Percentiles rank a stretch among this genome's conserved stretches.
Conservation (phyloP, 2,329 filamentous ascomycete genomes). For the Ceratocystis alfenasii region DNA sequence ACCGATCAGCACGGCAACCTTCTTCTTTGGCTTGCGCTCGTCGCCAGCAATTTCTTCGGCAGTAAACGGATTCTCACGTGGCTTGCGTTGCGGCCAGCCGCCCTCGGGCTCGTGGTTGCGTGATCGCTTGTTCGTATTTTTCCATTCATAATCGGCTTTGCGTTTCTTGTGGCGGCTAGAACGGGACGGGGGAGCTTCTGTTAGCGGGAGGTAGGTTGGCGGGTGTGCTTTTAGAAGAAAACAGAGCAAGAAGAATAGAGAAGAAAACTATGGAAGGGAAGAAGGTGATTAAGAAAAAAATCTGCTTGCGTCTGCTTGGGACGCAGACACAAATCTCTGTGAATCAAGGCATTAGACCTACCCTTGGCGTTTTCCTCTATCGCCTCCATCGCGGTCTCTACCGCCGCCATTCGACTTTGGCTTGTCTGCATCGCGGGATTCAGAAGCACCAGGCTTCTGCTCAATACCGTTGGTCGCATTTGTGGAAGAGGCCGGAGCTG, state of each 20-base stretch:
- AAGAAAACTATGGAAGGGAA: background rate
- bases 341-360: conserved; percentile 9
- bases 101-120: conserved; percentile 21
- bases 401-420: background rate
- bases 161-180: conserved; percentile 22
- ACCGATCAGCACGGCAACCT: conserved; percentile 89
- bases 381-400: conserved; percentile 10
- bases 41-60: conserved; percentile 82
- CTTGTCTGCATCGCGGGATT: conserved; percentile 11
- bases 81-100: conserved; percentile 21
- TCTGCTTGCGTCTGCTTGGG: background rate
- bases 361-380: conserved; percentile 20
- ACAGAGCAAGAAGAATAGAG: background rate
- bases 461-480: background rate
- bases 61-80: conserved; percentile 38
- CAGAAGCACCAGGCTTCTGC: conserved; percentile 12
- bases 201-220: conserved; percentile 21
- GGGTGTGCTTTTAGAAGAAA: conserved; percentile 3
- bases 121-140: conserved; percentile 19
- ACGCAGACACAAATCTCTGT: background rate
- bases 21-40: conserved; percentile 79
- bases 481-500: background rate
- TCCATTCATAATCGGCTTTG: conserved; percentile 21
- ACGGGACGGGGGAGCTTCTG: conserved; percentile 1
- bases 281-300: background rate